Evolutionary conservation across 2,329 filamentous ascomycete species (phyloP), one percentile per base, ranked within the genome.

Genomic region (Bipolaris gigantea): DNA sequence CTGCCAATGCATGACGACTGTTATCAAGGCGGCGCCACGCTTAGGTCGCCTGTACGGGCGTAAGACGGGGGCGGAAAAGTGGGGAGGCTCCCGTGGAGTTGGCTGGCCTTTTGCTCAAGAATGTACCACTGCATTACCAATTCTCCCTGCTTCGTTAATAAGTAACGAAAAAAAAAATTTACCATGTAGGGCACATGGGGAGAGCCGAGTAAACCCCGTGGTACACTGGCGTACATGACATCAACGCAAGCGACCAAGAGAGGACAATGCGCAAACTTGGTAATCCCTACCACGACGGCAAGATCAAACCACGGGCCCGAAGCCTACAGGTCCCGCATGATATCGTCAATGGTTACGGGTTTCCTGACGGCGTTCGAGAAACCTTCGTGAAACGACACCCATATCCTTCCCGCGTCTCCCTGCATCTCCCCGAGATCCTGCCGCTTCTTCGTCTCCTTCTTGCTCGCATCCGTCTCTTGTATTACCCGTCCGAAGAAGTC

Each of bases 311-410:
- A 25, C 15, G 8, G 7, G 13, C 15, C 4, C 10, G 10, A 15
- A 21, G 10, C 40, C 30, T 65, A 89, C 53, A 92, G 68, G 3
- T 84, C 87, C 51, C 79, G 81, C 80, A 96, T 76, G 65, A 97
- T 83, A 73, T 96, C 92, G 57, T 84, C 82, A 72, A 96, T 73
- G 8, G 89, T 89, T 57, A 97, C 86, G 2, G 91, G 90, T 73
- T 96, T 96, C 73, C 89, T 83, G 56, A 97, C 92, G 10, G 92
- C 92, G 80, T 97, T 96, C 51, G 91, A 94, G 71, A 91, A 86
- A 0, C 92, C 92, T 76, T 97, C 92, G 67, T 96, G 87, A 73
- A 87, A 97, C 59, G 85, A 93, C 38, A 96, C 86, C 92, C 92
- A 96, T 4, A 92, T 88, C 64, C 87, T 84, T 45, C 80, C 81